Conservation (phyloP, 2,329 filamentous ascomycete species). For the Pseudogymnoascus sp. region DNA sequence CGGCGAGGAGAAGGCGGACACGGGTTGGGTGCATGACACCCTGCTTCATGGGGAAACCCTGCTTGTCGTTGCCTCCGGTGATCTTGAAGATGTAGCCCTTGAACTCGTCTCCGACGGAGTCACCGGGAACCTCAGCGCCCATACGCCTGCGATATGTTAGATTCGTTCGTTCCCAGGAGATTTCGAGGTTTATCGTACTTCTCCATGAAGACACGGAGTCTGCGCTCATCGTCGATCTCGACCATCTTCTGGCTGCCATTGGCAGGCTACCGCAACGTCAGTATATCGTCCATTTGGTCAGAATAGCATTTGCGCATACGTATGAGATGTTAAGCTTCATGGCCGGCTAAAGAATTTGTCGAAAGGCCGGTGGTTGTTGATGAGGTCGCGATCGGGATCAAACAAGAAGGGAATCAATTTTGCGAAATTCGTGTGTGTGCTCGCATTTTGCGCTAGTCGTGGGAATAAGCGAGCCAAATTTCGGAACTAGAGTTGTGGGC, state of each 20-base stretch:
- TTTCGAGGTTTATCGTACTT: constrained; percentile 66
- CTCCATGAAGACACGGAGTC: constrained; percentile 98
- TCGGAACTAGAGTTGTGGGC: not conserved
- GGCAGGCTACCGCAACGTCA: constrained; percentile 54
- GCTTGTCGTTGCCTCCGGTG: constrained; percentile 99
- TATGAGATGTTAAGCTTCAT: constrained; percentile 69
- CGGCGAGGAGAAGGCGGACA: constrained; percentile 92
- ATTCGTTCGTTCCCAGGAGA: constrained; percentile 17
- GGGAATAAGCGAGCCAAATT: constrained; percentile 7
- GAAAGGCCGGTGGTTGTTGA: constrained; percentile 6
- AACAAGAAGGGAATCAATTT: constrained; percentile 8
- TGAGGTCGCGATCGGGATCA: constrained; percentile 9
- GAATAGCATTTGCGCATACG: constrained; percentile 20
- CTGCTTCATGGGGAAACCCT: constrained; percentile 99
- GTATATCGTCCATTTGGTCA: constrained; percentile 59
- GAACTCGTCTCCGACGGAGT: constrained; percentile 97
- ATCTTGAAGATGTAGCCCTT: constrained; percentile 99
- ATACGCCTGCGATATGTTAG: constrained; percentile 43
- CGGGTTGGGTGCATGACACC: constrained; percentile 97
- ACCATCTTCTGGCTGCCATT: constrained; percentile 99
- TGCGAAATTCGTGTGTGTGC: constrained; percentile 10
- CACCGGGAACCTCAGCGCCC: constrained; percentile 85
- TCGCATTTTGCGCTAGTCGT: constrained; percentile 3
- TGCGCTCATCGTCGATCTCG: constrained; percentile 98
- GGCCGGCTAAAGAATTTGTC: constrained; percentile 9